Evolutionary conservation across 2,329 filamentous ascomycete genomes (phyloP), one percentile per base, ranked within the genome.

Genomic region (Monosporascus cannonballus): DNA sequence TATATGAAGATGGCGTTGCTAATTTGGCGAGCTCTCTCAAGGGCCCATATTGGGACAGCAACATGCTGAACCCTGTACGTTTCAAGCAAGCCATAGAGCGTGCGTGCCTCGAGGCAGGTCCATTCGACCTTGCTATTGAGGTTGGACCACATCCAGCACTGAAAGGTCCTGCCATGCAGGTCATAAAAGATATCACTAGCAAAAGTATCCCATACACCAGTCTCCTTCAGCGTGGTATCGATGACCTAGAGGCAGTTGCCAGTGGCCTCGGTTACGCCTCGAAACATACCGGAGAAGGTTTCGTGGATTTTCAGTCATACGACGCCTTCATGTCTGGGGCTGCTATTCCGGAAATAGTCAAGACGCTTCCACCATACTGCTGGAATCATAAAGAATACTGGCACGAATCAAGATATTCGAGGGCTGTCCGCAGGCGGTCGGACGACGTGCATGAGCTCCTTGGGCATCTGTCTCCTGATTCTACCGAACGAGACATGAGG

Each of bases 31-130:
- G 18, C 18, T n/a, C n/a, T n/a, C 37, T 39, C 14, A 39, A 27
- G 2, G 57, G 47, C 11, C 48, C 56, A 4, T 71, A 72, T 48
- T 73, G 70, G 70, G 51, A 49, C 1, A 56, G 62, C n/a, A 73
- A 73, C 47, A 60, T 72, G 61, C 52, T 58, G 6, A 61, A 59
- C 1, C 60, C 68, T 3, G 69, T 72, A 1, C 48, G 61, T 1
- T 73, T 3, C 15, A 56, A 37, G 14, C 56, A 7, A 37, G 50
- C 24, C 45, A 42, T 18, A 52, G 49, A 6, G n/a, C n/a, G n/a
- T n/a, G n/a, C n/a, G n/a, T n/a, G n/a, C n/a, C n/a, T n/a, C 46
- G 9, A 3, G 6, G 9, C 3, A 6, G 46, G 41, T 14, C 17
- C 22, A 7, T 60, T 62, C 22, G 57, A 68, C 36, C 47, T 64